phyloP scores from a whole-genome alignment of 768 basidiomycete species.

The Pulveroboletus sp. region DNA sequence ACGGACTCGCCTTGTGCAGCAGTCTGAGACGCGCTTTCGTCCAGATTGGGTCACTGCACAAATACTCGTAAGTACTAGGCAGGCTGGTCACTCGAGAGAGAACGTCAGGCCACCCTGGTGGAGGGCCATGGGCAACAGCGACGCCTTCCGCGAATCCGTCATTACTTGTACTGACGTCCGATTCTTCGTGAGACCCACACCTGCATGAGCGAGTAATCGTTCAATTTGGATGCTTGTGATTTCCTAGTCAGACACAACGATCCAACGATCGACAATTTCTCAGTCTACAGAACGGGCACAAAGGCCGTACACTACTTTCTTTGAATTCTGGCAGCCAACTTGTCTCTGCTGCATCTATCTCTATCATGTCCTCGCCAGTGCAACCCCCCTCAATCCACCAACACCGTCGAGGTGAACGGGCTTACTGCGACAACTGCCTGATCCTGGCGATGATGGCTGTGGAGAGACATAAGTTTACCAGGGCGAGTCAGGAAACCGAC shows the following conservation, averaged over 20 bases:
- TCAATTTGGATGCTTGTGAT: too few relatives aligned
- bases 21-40: too few relatives aligned
- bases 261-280: neutral
- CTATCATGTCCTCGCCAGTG: neutral
- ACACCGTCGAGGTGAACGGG: neutral
- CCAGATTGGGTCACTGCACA: too few relatives aligned
- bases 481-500: neutral
- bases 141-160: too few relatives aligned
- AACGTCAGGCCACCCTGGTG: too few relatives aligned
- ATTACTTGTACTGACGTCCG: too few relatives aligned
- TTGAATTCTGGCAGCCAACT: neutral
- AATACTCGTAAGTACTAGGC: too few relatives aligned
- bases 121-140: too few relatives aligned
- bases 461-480: neutral
- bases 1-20: too few relatives aligned
- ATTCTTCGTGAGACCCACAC: too few relatives aligned
- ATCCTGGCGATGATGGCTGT: conserved; percentile 46
- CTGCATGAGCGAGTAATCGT: too few relatives aligned
- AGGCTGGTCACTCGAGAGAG: too few relatives aligned
- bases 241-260: neutral
- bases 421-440: conserved; percentile 34
- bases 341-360: neutral
- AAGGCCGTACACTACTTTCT: conserved; percentile 3
- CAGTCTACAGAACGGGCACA: neutral
- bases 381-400: neutral